phyloP scores from a whole-genome alignment of 257 asterid genomes.

The Nicotiana undulata region DNA sequence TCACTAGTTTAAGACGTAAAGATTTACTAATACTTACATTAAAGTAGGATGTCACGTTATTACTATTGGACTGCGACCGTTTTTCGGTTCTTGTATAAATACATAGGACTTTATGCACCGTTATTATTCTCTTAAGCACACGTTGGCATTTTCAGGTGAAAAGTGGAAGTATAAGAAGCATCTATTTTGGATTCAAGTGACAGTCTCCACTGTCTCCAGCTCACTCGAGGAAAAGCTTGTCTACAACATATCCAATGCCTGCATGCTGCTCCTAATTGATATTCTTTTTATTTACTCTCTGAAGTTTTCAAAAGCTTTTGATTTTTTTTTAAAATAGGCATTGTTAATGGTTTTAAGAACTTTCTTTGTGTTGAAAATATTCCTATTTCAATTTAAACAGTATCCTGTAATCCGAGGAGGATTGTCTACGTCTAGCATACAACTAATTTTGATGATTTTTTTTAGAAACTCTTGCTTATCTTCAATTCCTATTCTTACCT shows the following conservation, averaged over 20 bases:
- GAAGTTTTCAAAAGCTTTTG: too few species aligned
- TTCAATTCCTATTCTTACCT: too few species aligned
- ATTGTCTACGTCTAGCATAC: background rate
- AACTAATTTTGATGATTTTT: too few species aligned
- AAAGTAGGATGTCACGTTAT: too few species aligned
- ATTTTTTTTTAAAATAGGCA: too few species aligned
- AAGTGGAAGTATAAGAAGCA: background rate
- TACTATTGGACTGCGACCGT: too few species aligned
- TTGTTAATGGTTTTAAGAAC: background rate
- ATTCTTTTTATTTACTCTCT: background rate
- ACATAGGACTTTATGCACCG: too few species aligned
- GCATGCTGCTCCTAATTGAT: background rate
- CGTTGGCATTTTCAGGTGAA: background rate
- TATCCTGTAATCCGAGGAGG: background rate
- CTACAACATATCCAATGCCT: background rate
- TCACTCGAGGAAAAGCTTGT: background rate
- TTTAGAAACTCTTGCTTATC: too few species aligned
- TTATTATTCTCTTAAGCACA: too few species aligned
- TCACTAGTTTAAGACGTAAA: too few species aligned
- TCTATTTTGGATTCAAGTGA: background rate
- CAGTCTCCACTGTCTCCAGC: background rate
- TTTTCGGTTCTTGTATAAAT: too few species aligned
- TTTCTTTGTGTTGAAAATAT: background rate
- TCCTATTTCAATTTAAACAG: background rate
- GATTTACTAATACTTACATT: too few species aligned